These are phyloP conservation scores for Fragaria nilgerrensis DNA, from an alignment of 306 rosid species.

Conservation along the genomic window DNA sequence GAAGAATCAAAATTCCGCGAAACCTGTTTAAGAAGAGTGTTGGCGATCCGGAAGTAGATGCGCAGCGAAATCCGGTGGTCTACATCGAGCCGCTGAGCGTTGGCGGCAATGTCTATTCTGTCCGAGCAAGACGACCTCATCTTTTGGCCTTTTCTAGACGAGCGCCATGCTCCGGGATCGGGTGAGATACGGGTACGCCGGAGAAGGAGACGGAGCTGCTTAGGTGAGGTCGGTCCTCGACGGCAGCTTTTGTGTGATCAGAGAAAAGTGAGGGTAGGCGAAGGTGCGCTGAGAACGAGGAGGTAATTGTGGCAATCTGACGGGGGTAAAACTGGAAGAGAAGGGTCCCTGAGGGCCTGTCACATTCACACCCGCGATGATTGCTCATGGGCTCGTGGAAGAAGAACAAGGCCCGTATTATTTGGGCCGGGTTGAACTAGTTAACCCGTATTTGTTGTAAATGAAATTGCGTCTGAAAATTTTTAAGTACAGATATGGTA, in stretches of 20 bases:
- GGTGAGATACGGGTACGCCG: not conserved
- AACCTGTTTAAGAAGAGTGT: conserved; percentile 87
- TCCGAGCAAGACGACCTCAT: conserved; percentile 63
- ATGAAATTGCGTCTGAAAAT: too few species aligned
- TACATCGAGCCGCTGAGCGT: conserved; percentile 65
- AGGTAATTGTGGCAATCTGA: conserved; percentile 31
- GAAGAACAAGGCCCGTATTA: not conserved
- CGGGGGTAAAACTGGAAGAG: conserved; percentile 38
- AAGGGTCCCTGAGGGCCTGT: not conserved
- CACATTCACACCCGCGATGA: not conserved
- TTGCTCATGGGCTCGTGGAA: not conserved
- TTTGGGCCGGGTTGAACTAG: too few species aligned
- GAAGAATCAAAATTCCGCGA: not conserved
- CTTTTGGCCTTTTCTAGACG: conserved; percentile 15
- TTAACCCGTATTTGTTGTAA: too few species aligned
- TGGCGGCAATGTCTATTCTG: conserved; percentile 62
- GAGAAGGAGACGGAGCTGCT: not conserved
- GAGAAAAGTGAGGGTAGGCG: not conserved
- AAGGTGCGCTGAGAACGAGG: not conserved
- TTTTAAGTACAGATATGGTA: too few species aligned
- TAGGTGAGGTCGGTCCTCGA: conserved; percentile 31
- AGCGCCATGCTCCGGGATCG: conserved; percentile 23
- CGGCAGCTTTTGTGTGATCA: conserved; percentile 37
- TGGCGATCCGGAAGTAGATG: conserved; percentile 77
- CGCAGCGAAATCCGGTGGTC: conserved; percentile 80